Evolutionary conservation across 2,329 filamentous ascomycete genomes (phyloP).

Genomic region (Xylaria sp.): DNA sequence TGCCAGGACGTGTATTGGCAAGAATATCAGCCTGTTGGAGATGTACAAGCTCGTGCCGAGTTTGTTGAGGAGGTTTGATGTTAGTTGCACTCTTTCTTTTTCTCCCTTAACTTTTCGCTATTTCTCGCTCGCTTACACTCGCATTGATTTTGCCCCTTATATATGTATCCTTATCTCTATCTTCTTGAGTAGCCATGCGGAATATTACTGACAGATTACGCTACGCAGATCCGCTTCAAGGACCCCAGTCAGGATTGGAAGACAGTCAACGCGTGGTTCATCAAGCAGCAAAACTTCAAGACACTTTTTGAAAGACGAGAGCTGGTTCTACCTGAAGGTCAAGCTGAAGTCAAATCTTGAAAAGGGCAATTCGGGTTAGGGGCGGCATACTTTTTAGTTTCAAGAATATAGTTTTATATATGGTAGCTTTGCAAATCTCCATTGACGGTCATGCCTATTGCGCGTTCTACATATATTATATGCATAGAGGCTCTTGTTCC

Average conservation of each 20-base stretch:
- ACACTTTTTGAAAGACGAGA: conserved; percentile 57
- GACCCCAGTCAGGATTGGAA: conserved; percentile 67
- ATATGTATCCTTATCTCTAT: not conserved
- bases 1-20: conserved; percentile 75
- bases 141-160: not conserved
- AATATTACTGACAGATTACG: not conserved
- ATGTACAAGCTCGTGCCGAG: conserved; percentile 71
- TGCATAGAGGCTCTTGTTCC: not conserved
- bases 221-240: conserved; percentile 61
- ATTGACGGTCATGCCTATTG: not conserved
- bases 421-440: not conserved
- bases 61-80: conserved; percentile 72
- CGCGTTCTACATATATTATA: not conserved
- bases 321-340: conserved; percentile 53
- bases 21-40: conserved; percentile 71
- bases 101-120: not conserved
- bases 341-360: conserved; percentile 17
- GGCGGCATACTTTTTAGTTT: not conserved
- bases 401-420: conserved; percentile 1
- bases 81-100: conserved; percentile 44
- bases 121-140: not conserved
- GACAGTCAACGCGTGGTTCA: conserved; percentile 70
- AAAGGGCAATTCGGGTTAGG: not conserved
- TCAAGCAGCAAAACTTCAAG: conserved; percentile 67
- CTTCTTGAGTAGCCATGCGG: not conserved